Evolutionary conservation across 1,284 basidiomycete genomes (phyloP).

Genomic region (Chiua sp.): DNA sequence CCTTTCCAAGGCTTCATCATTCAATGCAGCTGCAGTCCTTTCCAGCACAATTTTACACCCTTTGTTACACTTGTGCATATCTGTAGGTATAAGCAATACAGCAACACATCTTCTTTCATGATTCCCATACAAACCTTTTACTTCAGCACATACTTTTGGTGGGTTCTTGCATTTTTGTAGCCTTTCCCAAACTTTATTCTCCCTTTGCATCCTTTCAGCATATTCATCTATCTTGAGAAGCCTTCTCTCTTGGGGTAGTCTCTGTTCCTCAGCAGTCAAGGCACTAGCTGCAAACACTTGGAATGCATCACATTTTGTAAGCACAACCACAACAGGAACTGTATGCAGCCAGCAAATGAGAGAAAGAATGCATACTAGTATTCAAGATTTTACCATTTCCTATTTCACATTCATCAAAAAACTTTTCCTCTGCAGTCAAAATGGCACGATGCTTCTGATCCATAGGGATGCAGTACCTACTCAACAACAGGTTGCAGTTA

Average conservation of each 20-base stretch:
- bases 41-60: background rate
- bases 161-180: background rate
- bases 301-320: background rate
- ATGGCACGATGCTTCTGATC: too few relatives aligned
- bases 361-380: too few relatives aligned
- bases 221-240: background rate
- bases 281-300: too few relatives aligned
- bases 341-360: too few relatives aligned
- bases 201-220: background rate
- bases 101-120: too few relatives aligned
- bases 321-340: background rate
- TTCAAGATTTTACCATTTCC: too few relatives aligned
- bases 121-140: too few relatives aligned
- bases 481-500: background rate
- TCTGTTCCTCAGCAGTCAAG: background rate
- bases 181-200: background rate
- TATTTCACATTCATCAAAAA: too few relatives aligned
- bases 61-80: background rate
- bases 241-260: background rate
- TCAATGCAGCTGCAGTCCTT: background rate
- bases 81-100: background rate
- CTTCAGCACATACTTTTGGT: background rate
- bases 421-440: too few relatives aligned
- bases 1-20: background rate
- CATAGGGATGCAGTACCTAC: background rate